Conservation (phyloP, 495 filamentous ascomycete genomes). For the Oidiodendron maius region DNA sequence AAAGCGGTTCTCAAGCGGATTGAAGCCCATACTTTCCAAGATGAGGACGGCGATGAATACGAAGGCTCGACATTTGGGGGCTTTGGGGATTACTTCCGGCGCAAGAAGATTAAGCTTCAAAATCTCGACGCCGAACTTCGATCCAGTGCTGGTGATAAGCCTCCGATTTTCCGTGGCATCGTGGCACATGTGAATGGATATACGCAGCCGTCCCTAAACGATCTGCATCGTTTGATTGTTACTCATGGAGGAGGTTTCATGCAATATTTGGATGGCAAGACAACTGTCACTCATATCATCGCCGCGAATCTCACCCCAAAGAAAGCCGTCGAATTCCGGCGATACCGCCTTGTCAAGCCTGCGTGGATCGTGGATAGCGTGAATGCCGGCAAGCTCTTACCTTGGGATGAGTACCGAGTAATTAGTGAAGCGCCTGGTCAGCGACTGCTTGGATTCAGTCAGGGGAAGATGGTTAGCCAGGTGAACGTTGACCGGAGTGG, state of each 20-base stretch:
- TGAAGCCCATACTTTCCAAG: slow-evolving; percentile 53
- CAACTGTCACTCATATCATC: slow-evolving; percentile 89
- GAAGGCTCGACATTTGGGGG: slow-evolving; percentile 80
- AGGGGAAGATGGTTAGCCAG: slow-evolving; percentile 63
- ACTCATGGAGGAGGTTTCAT: slow-evolving; percentile 87
- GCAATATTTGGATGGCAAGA: slow-evolving; percentile 93
- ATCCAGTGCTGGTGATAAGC: slow-evolving; percentile 54
- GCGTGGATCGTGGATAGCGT: slow-evolving; percentile 93
- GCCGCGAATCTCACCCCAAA: slow-evolving; percentile 85
- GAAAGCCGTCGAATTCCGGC: slow-evolving; percentile 78
- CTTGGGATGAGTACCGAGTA: slow-evolving; percentile 79
- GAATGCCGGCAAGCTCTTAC: slow-evolving; percentile 67
- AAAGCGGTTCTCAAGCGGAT: slow-evolving; percentile 77
- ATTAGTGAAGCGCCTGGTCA: slow-evolving; percentile 74
- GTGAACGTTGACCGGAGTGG: slow-evolving; percentile 45
- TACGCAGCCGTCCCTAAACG: slow-evolving; percentile 83
- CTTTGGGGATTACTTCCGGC: slow-evolving; percentile 82
- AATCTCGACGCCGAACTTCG: slow-evolving; percentile 84
- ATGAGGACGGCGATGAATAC: slow-evolving; percentile 88
- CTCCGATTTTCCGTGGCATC: slow-evolving; percentile 81
- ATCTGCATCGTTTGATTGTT: slow-evolving; percentile 80
- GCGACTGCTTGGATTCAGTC: slow-evolving; percentile 68
- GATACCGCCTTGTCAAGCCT: slow-evolving; percentile 91
- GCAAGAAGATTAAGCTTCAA: slow-evolving; percentile 93
- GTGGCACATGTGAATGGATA: slow-evolving; percentile 91